Evolutionary conservation across 2,329 filamentous ascomycete species (phyloP), one percentile per base, ranked within the genome.

Genomic region (Pestalotiopsis sp.): DNA sequence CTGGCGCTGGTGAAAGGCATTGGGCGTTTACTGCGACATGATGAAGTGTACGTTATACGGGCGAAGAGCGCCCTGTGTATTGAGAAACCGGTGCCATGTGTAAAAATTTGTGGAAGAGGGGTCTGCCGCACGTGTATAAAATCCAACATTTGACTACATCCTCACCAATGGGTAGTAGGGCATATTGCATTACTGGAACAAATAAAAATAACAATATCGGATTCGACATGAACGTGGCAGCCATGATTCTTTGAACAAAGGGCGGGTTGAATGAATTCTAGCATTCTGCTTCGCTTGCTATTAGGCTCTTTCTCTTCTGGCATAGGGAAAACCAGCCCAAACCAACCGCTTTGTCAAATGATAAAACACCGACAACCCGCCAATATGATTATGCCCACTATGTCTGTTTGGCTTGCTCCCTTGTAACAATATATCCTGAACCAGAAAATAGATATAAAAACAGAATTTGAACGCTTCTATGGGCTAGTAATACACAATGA

Each of bases 361-460:
- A 58, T 58, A 26, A 17, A 58, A 58, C 22, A 58, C 56, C 56
- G 56, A 58, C 20, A 17, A 35, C 26, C 44, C 44, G 44, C 44
- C 44, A 52, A 52, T 52, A 52, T 58, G 56, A 58, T 35, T 58
- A 35, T 35, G 56, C 22, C 56, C 22, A 58, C 11, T 35, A 58
- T 20, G 26, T 61, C 24, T 61, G 17, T 10, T 24, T 24, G n/a
- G 35, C 58, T 66, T 66, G 69, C 63, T 65, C 14, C 30, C 61
- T 39, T 39, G 59, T 14, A 17, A 61, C 52, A 61, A 38, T 63
- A 26, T 35, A 38, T 64, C 63, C 60, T 66, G 68, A 71, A 52
- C 59, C 62, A 39, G 26, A 65, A 52, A 69, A 69, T 68, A 52
- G 57, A 58, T 68, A 68, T 65, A 20, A 59, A 24, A 66, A 68